These are phyloP conservation scores for Claviceps digitariae DNA, from an alignment of 2,329 filamentous ascomycete genomes.

Conservation along the genomic window DNA sequence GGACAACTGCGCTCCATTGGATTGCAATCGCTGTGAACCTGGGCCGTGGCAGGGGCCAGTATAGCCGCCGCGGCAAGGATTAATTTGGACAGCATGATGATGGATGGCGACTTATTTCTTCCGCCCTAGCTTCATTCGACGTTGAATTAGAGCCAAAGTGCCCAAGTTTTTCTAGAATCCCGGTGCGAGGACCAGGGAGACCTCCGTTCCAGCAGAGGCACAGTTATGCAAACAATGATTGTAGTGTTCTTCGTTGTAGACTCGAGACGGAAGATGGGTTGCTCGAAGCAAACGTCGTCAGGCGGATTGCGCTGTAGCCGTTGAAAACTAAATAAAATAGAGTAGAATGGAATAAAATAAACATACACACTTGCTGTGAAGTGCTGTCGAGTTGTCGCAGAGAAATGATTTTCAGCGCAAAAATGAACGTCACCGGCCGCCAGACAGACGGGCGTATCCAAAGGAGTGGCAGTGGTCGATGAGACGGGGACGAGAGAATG, in stretches of 20 bases:
- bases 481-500: background rate
- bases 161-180: background rate
- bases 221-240: background rate
- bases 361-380: background rate
- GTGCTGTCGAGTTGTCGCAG: background rate
- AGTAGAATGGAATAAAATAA: too few relatives aligned
- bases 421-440: conserved; percentile 1
- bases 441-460: background rate
- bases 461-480: conserved; percentile 4
- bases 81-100: conserved; percentile 8
- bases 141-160: background rate
- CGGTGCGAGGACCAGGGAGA: background rate
- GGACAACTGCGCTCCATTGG: conserved; percentile 59
- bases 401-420: background rate
- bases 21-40: conserved; percentile 67
- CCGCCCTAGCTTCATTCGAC: background rate
- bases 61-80: conserved; percentile 24
- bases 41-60: conserved; percentile 42
- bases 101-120: background rate
- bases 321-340: background rate
- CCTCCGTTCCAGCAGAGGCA: conserved; percentile 2
- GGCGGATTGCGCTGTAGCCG: background rate
- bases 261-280: background rate
- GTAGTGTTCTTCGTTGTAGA: background rate
- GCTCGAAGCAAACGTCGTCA: background rate